Base-by-base conservation (phyloP, 495 filamentous ascomycete species). In the Cercophora samala region DNA sequence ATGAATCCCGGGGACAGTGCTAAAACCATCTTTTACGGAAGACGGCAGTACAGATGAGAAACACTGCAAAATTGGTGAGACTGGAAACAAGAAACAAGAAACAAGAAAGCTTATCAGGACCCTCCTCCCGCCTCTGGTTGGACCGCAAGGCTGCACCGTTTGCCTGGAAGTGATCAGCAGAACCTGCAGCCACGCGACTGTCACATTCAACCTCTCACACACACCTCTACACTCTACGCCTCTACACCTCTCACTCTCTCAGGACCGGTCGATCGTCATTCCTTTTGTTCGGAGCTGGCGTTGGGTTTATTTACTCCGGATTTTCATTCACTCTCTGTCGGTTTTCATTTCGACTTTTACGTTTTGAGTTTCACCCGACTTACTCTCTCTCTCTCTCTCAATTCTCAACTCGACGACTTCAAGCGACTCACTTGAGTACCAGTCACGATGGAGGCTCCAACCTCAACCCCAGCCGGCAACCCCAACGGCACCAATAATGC, bases 41-140 rank as follows among this genome's bases (percentile, higher is more conserved):
- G 8, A 46, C 37, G 8, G 37, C 37, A 46, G 37, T 46, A 46
- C 37, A 46, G 37, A 46, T 9, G 37, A 46, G 37, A 46, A 46
- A 46, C 37, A 46, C 15, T 46, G 9, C 37, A 46, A 32, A 46
- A 13, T 46, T 46, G 37, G 37, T 13, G 37, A 46, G 6, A 46
- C 37, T 11, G 37, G 23, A 58, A 58, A 58, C 19, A 58, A 58
- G 23, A 58, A 58, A 58, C 19, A 58, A 58, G 18, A 58, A 13
- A 58, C 6, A 58, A 58, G 18, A 58, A 21, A 21, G 15, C 42
- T 26, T 22, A 64, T 59, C 18, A 64, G 54, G 23, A 21, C 19
- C 8, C 19, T 58, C 8, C 18, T n/a, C 15, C 18, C 13, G 19
- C 18, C 23, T 24, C 54, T 22, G 54, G 54, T 24, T 58, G 23